These are phyloP conservation scores for Trypanosoma cruzi DNA, from an alignment of 208 protist genomes.

Conservation along the genomic window DNA sequence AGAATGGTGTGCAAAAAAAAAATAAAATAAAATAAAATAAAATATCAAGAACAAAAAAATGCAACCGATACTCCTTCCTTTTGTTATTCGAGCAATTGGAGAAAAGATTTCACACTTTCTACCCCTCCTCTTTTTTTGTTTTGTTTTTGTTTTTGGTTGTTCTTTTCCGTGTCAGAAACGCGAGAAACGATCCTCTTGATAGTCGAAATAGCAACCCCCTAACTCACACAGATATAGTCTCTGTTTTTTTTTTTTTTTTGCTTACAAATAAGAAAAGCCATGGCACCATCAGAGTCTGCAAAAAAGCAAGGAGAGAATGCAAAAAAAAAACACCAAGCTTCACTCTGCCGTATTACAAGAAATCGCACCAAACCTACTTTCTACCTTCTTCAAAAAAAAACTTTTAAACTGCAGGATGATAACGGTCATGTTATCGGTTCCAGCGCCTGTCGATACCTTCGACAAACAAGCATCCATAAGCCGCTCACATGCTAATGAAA, in stretches of 20 bases:
- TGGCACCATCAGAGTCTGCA: not conserved
- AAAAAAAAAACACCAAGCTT: conserved; percentile 6
- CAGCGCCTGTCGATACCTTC: conserved; percentile 58
- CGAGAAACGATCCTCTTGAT: too few species aligned
- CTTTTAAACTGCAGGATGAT: conserved; percentile 93
- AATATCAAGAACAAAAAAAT: conserved; percentile 2
- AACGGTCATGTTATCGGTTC: conserved; percentile 93
- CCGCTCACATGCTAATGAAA: conserved; percentile 86
- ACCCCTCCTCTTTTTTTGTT: conserved; percentile 25
- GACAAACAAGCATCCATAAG: conserved; percentile 86
- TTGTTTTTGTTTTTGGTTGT: not conserved
- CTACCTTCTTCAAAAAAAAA: conserved; percentile 80
- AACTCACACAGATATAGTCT: too few species aligned
- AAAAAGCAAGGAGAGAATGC: not conserved
- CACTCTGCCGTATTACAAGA: conserved; percentile 9
- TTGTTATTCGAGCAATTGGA: not conserved
- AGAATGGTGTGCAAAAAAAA: conserved; percentile 22
- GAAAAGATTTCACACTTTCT: conserved; percentile 15
- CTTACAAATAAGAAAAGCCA: not conserved
- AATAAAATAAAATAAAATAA: conserved; percentile 26
- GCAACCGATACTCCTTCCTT: not conserved
- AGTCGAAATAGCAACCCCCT: too few species aligned
- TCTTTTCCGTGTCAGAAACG: not conserved
- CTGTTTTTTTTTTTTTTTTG: not conserved
- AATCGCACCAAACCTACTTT: conserved; percentile 41